Conservation (phyloP, 1,284 basidiomycete genomes). For the Singerocomus inundabilis region DNA sequence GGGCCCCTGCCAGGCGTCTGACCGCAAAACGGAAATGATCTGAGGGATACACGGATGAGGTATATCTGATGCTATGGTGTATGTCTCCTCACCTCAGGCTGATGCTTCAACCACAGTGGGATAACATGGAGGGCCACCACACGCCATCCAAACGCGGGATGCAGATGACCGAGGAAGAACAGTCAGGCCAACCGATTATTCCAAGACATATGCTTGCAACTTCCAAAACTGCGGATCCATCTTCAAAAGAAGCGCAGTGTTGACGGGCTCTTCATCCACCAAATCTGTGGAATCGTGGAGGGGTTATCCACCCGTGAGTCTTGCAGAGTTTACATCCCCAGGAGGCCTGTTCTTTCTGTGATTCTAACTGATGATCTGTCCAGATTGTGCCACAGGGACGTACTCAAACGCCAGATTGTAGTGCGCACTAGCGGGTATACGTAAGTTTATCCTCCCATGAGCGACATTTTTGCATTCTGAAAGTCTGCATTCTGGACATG, state of each 20-base stretch:
- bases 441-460: too few species aligned
- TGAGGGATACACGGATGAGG: not conserved
- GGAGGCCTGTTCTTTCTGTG: not conserved
- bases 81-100: not conserved
- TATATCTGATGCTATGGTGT: not conserved
- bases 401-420: too few species aligned
- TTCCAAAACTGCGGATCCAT: too few species aligned
- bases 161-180: too few species aligned
- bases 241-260: too few species aligned
- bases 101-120: not conserved
- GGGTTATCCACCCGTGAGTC: not conserved
- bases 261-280: not conserved
- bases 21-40: not conserved
- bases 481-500: too few species aligned
- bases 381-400: not conserved
- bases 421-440: too few species aligned
- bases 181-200: too few species aligned
- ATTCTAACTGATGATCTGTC: not conserved
- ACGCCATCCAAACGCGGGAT: not conserved
- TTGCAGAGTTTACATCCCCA: not conserved
- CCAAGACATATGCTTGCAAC: too few species aligned
- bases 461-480: too few species aligned
- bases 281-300: not conserved
- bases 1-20: not conserved
- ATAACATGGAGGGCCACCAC: too few species aligned